These are phyloP conservation scores for Mycena capillaripes DNA, from an alignment of 768 basidiomycete genomes.

Conservation along the genomic window DNA sequence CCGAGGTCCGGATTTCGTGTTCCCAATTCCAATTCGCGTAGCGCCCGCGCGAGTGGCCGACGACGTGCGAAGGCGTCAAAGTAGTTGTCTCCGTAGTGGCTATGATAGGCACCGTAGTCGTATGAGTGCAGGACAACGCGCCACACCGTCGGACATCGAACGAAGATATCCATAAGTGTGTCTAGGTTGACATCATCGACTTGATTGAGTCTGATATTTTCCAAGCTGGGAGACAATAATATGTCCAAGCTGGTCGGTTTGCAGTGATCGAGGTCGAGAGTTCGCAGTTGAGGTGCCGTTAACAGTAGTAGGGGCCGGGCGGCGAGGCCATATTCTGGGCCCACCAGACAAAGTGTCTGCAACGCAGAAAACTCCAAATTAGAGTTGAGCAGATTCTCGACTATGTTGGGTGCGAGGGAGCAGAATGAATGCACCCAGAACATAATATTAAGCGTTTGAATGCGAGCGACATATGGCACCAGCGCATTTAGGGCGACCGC, in stretches of 20 bases:
- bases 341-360: neutral
- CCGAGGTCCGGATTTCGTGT: neutral
- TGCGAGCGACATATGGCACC: neutral
- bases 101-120: neutral
- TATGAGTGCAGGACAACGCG: neutral
- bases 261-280: neutral
- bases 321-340: neutral
- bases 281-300: neutral
- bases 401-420: neutral
- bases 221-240: constrained; percentile 1
- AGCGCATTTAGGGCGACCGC: neutral
- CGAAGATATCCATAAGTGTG: neutral
- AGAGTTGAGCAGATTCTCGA: neutral
- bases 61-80: neutral
- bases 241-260: neutral
- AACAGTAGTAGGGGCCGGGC: neutral
- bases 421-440: neutral
- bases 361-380: constrained; percentile 1
- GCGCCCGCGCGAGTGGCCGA: neutral
- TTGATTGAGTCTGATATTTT: neutral
- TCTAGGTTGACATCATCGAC: neutral
- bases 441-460: neutral
- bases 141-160: neutral
- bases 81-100: neutral
- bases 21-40: constrained; percentile 5